Evolutionary conservation across 306 rosid genomes (phyloP), one percentile per base, ranked within the genome.

Genomic region (Comarum palustre): DNA sequence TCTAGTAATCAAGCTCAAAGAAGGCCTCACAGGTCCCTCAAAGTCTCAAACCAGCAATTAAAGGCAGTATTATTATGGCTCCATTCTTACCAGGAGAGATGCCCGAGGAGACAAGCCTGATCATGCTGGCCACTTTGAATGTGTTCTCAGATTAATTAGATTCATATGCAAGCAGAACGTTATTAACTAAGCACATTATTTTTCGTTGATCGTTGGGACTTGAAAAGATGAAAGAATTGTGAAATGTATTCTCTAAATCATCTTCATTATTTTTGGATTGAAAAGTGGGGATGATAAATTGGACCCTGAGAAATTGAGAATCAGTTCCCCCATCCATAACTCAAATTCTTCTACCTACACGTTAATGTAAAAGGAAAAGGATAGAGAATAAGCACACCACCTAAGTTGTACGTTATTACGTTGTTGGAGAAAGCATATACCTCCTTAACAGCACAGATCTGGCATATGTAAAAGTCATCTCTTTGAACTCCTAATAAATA

Each of bases 1-100:
- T 17, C 79, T 75, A n/a, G 38, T 75, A n/a, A n/a, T n/a, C 20
- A 16, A 67, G 36, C 62, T 75, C 79, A 67, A 46, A 68, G 41
- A 3, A 1, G 63, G 74, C 48, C 32, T 76, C 29, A 32, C 20
- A 20, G 69, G 58, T 42, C 46, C 46, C 13, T 42, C 46, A 42
- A n/a, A n/a, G n/a, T n/a, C n/a, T n/a, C n/a, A n/a, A n/a, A n/a
- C n/a, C n/a, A n/a, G n/a, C n/a, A n/a, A n/a, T n/a, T n/a, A n/a
- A n/a, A n/a, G n/a, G n/a, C n/a, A n/a, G n/a, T n/a, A n/a, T n/a
- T n/a, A n/a, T n/a, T n/a, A n/a, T n/a, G n/a, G n/a, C n/a, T n/a
- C n/a, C n/a, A n/a, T n/a, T n/a, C n/a, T n/a, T n/a, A n/a, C n/a
- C n/a, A n/a, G n/a, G n/a, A n/a, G n/a, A n/a, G n/a, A n/a, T n/a